A percentile compares a stretch with the other conserved stretches of the same genome.
Evolutionary conservation across 257 asterid genomes (phyloP).

Genomic region (Rhazya stricta): DNA sequence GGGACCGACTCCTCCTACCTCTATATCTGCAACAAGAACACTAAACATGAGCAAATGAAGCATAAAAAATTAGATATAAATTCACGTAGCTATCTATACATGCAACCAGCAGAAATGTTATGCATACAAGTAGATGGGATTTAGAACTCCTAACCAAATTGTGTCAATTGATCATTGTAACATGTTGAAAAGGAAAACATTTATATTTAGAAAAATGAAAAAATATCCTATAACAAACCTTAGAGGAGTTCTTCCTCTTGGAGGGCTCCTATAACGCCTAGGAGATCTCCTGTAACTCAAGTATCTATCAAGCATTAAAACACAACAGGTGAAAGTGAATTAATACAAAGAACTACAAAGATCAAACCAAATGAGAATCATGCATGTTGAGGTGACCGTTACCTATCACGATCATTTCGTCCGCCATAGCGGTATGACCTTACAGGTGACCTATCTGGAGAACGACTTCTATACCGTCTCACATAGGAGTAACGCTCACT

Average conservation of each 20-base stretch:
- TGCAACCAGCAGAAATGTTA: not conserved
- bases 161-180: not conserved
- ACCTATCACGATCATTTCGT: slow-evolving; percentile 79
- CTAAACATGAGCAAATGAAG: slow-evolving; percentile 5
- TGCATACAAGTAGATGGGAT: not conserved
- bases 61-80: not conserved
- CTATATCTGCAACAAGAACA: slow-evolving; percentile 54
- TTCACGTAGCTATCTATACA: not conserved
- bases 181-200: not conserved
- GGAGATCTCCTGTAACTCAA: slow-evolving; percentile 86
- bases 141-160: not conserved
- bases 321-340: not conserved
- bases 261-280: slow-evolving; percentile 91
- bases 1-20: slow-evolving; percentile 73
- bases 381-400: not conserved
- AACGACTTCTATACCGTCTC: slow-evolving; percentile 79
- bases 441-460: slow-evolving; percentile 81
- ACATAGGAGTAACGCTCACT: slow-evolving; percentile 83
- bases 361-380: not conserved
- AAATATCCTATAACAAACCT: slow-evolving; percentile 39
- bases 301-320: slow-evolving; percentile 40
- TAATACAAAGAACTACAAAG: not conserved
- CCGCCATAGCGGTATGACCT: slow-evolving; percentile 80
- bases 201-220: too few relatives aligned
- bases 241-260: slow-evolving; percentile 90